Evolutionary conservation across 129 eudicot species (phyloP).

Genomic region (Mikania micrantha): DNA sequence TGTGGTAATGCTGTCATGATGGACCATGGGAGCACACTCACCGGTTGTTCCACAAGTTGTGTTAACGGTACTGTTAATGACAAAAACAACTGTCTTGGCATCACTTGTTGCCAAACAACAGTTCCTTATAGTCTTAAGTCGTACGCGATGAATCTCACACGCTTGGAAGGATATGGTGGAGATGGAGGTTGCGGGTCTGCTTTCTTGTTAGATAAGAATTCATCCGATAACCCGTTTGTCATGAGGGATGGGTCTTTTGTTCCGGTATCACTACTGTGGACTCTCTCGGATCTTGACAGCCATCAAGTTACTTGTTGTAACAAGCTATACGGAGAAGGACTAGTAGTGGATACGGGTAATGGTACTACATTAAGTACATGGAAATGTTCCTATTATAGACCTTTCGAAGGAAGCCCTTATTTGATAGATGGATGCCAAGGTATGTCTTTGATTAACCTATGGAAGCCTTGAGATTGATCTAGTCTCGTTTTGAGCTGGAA

Average conservation of each 20-base stretch:
- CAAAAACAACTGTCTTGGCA: not conserved
- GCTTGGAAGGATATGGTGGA: not conserved
- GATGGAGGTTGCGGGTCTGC: not conserved
- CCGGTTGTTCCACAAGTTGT: not conserved
- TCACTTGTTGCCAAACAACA: not conserved
- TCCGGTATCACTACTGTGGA: constrained; percentile 2
- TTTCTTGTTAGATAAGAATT: not conserved
- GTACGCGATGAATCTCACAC: not conserved
- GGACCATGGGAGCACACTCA: not conserved
- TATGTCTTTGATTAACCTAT: too few relatives aligned
- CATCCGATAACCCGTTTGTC: not conserved
- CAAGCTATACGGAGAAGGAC: too few relatives aligned
- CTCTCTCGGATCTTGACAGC: not conserved
- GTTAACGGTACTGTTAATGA: not conserved
- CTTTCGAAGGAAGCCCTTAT: not conserved
- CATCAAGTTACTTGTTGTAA: not conserved
- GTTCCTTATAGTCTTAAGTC: not conserved
- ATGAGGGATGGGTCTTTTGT: not conserved
- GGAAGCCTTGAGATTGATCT: too few relatives aligned
- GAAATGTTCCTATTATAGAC: not conserved
- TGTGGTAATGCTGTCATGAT: not conserved
- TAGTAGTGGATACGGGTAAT: not conserved
- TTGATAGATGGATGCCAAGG: not conserved
- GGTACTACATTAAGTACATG: not conserved
- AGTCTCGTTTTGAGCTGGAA: too few relatives aligned